Evolutionary conservation across 257 asterid species (phyloP).

Genomic region (Solanum ossicruentum): DNA sequence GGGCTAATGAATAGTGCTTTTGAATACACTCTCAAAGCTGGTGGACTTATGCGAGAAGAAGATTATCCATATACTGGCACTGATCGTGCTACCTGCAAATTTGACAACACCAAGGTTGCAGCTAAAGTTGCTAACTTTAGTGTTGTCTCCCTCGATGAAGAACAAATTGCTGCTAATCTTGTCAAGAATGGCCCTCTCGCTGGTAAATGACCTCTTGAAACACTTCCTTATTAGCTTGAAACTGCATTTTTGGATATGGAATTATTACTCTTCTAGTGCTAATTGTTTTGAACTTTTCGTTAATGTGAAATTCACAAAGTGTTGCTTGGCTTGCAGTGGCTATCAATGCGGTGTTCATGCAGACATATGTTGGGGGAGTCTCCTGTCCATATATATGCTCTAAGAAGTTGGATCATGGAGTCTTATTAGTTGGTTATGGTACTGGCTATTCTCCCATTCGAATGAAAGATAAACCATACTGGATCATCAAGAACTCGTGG

Average conservation of each 20-base stretch:
- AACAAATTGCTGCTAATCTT: conserved; percentile 85
- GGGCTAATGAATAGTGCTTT: conserved; percentile 91
- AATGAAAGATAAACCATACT: conserved; percentile 64
- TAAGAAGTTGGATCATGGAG: conserved; percentile 66
- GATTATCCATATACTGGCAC: conserved; percentile 86
- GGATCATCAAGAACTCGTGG: conserved; percentile 94
- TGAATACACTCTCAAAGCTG: conserved; percentile 70
- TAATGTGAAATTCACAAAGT: not conserved
- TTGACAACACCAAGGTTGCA: conserved; percentile 60
- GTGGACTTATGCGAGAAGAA: conserved; percentile 79
- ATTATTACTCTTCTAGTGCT: not conserved
- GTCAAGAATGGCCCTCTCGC: conserved; percentile 91
- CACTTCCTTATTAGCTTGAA: not conserved
- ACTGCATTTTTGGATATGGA: not conserved
- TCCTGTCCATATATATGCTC: conserved; percentile 81
- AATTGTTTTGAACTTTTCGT: not conserved
- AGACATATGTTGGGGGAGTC: conserved; percentile 73
- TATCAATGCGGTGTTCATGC: conserved; percentile 82
- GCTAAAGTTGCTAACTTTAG: conserved; percentile 86
- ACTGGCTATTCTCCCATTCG: conserved; percentile 54
- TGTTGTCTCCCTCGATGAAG: conserved; percentile 76
- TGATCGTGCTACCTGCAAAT: conserved; percentile 58
- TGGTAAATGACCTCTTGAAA: conserved; percentile 24
- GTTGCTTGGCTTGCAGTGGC: conserved; percentile 41
- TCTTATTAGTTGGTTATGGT: conserved; percentile 69